A percentile compares a stretch with the other conserved stretches of the same genome.
Conservation (phyloP, 2,329 filamentous ascomycete genomes). For the Aureobasidium sp. region DNA sequence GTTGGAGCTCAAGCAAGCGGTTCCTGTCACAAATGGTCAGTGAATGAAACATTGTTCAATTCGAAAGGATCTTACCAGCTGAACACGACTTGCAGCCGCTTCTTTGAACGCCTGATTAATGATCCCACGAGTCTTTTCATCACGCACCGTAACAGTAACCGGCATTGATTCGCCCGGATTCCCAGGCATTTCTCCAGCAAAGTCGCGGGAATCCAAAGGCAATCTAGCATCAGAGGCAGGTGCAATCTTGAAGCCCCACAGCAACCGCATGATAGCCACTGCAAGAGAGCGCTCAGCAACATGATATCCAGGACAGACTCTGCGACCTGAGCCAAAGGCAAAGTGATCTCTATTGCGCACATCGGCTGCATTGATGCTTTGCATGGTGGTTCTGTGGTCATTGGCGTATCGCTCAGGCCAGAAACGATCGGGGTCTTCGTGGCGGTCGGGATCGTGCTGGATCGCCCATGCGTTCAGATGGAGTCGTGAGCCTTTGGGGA, state of each 20-base stretch:
- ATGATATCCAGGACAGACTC: conserved; percentile 32
- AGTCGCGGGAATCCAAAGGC: neutral
- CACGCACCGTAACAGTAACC: neutral
- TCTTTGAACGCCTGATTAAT: neutral
- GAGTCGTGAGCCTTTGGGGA: conserved; percentile 29
- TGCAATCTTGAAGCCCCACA: conserved; percentile 31
- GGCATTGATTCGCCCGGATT: conserved; percentile 7
- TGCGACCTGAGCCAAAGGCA: conserved; percentile 30
- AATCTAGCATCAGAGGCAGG: neutral
- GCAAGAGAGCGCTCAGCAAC: conserved; percentile 32
- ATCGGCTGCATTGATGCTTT: conserved; percentile 28
- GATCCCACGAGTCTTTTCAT: neutral
- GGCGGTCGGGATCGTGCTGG: conserved; percentile 27
- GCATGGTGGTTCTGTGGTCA: conserved; percentile 25
- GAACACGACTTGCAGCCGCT: neutral
- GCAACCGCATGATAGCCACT: conserved; percentile 29
- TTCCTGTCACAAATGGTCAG: neutral
- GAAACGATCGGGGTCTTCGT: conserved; percentile 27
- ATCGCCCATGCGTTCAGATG: conserved; percentile 30
- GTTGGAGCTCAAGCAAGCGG: neutral
- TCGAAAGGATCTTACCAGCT: neutral
- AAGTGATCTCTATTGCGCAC: conserved; percentile 32
- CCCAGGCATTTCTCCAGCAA: conserved; percentile 4
- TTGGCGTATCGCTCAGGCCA: conserved; percentile 21
- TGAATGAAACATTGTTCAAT: neutral